Base-by-base conservation (phyloP, 345 rosid species). In the Bretschneidera sinensis region DNA sequence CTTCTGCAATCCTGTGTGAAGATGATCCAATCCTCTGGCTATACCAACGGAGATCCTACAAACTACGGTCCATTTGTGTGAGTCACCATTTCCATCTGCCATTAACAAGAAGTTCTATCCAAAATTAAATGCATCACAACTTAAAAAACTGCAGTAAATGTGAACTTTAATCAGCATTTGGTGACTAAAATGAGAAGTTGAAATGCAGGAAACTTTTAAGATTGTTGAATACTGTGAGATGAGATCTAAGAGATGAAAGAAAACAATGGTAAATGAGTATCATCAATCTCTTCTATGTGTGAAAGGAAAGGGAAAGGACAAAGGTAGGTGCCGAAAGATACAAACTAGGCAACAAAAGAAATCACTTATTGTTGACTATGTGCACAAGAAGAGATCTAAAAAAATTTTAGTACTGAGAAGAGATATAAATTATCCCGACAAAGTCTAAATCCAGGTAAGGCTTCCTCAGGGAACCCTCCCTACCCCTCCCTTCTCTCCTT, bases 11-110 rank as follows among this genome's bases (percentile, higher is more conserved):
- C 84, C 87, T 20, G 84, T 76, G 48, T 89, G 96, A 18, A 92
- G 95, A 79, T 89, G 76, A 67, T 85, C 84, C 68, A 92, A 64
- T 39, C 88, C 98, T 74, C 55, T 81, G 43, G 89, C 81, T 74
- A 89, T 74, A 51, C 85, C 92, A 31, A 68, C 53, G 5, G 89
- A 79, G 61, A 89, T 87, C 49, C 70, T 71, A 35, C 73, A 59
- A 45, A 92, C 77, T 70, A 77, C 62, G 25, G 57, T 62, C 97
- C 96, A 87, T 68, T 75, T 81, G 50, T 57, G 76, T 33, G 79
- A 74, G 51, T 84, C 94, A 6, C 63, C 75, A 54, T 63, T 79
- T 54, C 83, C 86, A 73, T 81, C 97, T 87, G 79, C 61, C 65
- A 59, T 39, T 19, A 48, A 17, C 6, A 48, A 48, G 6, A 18